These are phyloP conservation scores for Naematelia aurantialba DNA, from an alignment of 768 basidiomycete genomes.

Conservation along the genomic window DNA sequence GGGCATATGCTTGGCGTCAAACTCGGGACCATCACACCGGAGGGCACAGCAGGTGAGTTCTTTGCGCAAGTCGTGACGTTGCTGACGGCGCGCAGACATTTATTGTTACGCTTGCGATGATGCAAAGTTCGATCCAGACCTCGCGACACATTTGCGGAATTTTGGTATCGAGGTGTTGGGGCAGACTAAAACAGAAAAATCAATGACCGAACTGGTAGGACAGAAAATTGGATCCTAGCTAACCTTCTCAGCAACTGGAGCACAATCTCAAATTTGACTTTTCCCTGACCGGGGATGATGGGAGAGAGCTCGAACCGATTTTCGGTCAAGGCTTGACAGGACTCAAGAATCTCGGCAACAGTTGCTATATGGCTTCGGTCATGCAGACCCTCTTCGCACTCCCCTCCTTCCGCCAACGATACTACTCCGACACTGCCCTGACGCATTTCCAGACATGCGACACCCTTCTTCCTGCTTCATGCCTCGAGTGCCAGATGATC, in stretches of 20 bases:
- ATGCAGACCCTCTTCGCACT: slow-evolving; percentile 82
- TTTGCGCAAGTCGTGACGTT: background rate
- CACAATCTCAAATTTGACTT: slow-evolving; percentile 95
- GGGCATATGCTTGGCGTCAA: slow-evolving; percentile 83
- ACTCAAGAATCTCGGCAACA: slow-evolving; percentile 87
- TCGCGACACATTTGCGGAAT: slow-evolving; percentile 66
- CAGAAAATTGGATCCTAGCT: slow-evolving; percentile 1
- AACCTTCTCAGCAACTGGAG: slow-evolving; percentile 72
- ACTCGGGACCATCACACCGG: slow-evolving; percentile 92
- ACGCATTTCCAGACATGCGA: slow-evolving; percentile 64
- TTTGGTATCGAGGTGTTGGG: slow-evolving; percentile 84
- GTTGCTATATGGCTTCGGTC: slow-evolving; percentile 96
- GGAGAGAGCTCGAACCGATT: slow-evolving; percentile 78
- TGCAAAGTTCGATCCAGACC: slow-evolving; percentile 68
- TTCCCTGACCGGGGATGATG: slow-evolving; percentile 78
- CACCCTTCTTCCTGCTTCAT: slow-evolving; percentile 68
- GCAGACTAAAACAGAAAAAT: slow-evolving; percentile 89
- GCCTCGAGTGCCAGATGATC: slow-evolving; percentile 90
- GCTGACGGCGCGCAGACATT: slow-evolving; percentile 59
- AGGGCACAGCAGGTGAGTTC: slow-evolving; percentile 75
- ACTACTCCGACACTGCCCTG: slow-evolving; percentile 55
- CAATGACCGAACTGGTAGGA: slow-evolving; percentile 86
- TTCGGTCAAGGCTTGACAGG: slow-evolving; percentile 88
- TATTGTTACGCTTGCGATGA: slow-evolving; percentile 93
- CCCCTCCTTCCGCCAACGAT: slow-evolving; percentile 69